Percentiles rank a stretch among this genome's conserved stretches.
These are phyloP conservation scores for Orbilia javanica DNA, from an alignment of 2,329 filamentous ascomycete genomes.

Conservation along the genomic window DNA sequence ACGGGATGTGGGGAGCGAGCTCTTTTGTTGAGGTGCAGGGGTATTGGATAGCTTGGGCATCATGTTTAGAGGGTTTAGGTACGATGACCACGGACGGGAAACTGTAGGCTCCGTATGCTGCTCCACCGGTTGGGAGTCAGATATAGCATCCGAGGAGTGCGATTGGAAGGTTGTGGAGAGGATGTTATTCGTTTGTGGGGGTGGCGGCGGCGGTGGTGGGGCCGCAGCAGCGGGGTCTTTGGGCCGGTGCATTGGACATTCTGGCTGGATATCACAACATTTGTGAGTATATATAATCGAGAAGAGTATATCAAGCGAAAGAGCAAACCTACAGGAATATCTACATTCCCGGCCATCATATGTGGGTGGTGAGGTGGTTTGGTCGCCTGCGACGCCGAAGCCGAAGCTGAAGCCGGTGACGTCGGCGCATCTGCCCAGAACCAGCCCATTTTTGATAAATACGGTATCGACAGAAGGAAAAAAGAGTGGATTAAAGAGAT, in stretches of 20 bases:
- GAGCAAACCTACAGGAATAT: slow-evolving; percentile 43
- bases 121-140: slow-evolving; percentile 1
- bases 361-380: slow-evolving; percentile 49
- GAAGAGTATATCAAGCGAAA: neutral
- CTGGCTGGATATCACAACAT: slow-evolving; percentile 68
- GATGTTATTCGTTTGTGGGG: slow-evolving; percentile 63
- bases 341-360: slow-evolving; percentile 26
- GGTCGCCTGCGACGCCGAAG: slow-evolving; percentile 24
- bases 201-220: slow-evolving; percentile 61
- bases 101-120: slow-evolving; percentile 62
- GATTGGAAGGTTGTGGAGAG: slow-evolving; percentile 62
- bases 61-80: slow-evolving; percentile 87
- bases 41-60: slow-evolving; percentile 90
- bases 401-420: slow-evolving; percentile 42
- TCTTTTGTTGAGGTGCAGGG: slow-evolving; percentile 78
- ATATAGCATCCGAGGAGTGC: slow-evolving; percentile 62
- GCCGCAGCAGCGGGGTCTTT: slow-evolving; percentile 61
- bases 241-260: slow-evolving; percentile 77
- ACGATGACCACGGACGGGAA: slow-evolving; percentile 71
- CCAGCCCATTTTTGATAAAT: slow-evolving; percentile 73
- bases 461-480: neutral
- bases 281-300: slow-evolving; percentile 49
- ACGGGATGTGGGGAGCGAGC: slow-evolving; percentile 81
- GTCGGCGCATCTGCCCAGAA: slow-evolving; percentile 74
- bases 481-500: neutral